These are phyloP conservation scores for Aspergillus puulaauensis DNA, from an alignment of 2,329 filamentous ascomycete genomes.

Conservation along the genomic window DNA sequence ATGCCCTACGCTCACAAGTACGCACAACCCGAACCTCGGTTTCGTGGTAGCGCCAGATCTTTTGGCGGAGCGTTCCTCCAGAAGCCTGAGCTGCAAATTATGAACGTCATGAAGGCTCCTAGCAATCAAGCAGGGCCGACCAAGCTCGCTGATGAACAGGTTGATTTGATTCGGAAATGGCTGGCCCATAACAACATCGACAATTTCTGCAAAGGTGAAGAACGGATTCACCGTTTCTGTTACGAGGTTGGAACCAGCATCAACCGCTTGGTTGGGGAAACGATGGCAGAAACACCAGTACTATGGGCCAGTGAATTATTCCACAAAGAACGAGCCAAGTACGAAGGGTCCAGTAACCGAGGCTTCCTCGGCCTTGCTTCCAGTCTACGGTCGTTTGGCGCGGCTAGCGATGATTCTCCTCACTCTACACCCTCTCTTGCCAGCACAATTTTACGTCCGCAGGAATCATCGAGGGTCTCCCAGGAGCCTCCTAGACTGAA, in stretches of 20 bases:
- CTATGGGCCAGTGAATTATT: conserved; percentile 92
- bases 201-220: conserved; percentile 92
- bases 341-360: conserved; percentile 41
- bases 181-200: conserved; percentile 77
- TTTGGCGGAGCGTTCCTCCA: conserved; percentile 64
- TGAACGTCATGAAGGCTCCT: conserved; percentile 80
- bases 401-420: conserved; percentile 44
- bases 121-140: conserved; percentile 86
- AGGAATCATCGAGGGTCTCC: conserved; percentile 32
- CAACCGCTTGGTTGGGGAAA: conserved; percentile 80
- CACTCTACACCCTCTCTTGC: conserved; percentile 29
- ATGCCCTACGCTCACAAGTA: conserved; percentile 65
- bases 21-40: conserved; percentile 32
- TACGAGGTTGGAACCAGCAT: conserved; percentile 87
- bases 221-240: conserved; percentile 90
- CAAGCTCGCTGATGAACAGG: conserved; percentile 94
- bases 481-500: conserved; percentile 37
- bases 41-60: conserved; percentile 46
- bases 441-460: conserved; percentile 23
- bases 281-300: conserved; percentile 78
- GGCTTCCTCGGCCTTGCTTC: conserved; percentile 35
- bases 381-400: conserved; percentile 45
- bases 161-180: conserved; percentile 81
- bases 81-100: conserved; percentile 77
- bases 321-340: conserved; percentile 61